These are phyloP conservation scores for Cystobasidiaceae sp. DNA, from an alignment of 1,284 basidiomycete species.

Conservation along the genomic window DNA sequence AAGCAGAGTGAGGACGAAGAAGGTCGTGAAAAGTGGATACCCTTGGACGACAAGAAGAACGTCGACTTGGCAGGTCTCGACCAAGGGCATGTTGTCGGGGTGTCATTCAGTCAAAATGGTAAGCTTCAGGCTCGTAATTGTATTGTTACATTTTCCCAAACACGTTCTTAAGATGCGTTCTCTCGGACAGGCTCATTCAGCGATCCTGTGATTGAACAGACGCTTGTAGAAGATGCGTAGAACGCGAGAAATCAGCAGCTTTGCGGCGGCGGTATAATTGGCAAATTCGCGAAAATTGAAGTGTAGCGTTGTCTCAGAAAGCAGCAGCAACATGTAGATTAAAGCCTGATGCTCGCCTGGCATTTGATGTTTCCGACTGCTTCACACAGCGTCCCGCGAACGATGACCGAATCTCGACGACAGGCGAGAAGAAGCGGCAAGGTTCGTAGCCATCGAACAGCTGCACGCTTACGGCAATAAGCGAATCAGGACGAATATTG, in stretches of 20 bases:
- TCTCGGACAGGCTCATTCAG: background rate
- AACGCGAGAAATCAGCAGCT: background rate
- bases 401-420: too few relatives aligned
- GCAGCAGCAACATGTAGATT: too few relatives aligned
- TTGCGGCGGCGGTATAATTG: too few relatives aligned
- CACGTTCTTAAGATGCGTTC: background rate
- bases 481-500: too few relatives aligned
- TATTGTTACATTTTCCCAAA: background rate
- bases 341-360: too few relatives aligned
- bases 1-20: constrained; percentile 20
- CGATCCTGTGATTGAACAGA: constrained; percentile 14
- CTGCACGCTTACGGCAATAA: too few relatives aligned
- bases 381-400: too few relatives aligned
- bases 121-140: background rate
- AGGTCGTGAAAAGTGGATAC: constrained; percentile 11
- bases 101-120: constrained; percentile 17
- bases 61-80: constrained; percentile 22
- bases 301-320: too few relatives aligned
- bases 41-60: constrained; percentile 13
- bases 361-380: too few relatives aligned
- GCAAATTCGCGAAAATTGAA: too few relatives aligned
- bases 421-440: too few relatives aligned
- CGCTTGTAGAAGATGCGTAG: background rate
- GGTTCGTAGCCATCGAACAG: too few relatives aligned
- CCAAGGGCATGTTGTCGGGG: constrained; percentile 25